phyloP scores from a whole-genome alignment of 768 basidiomycete genomes.

The Mrakia frigida region DNA sequence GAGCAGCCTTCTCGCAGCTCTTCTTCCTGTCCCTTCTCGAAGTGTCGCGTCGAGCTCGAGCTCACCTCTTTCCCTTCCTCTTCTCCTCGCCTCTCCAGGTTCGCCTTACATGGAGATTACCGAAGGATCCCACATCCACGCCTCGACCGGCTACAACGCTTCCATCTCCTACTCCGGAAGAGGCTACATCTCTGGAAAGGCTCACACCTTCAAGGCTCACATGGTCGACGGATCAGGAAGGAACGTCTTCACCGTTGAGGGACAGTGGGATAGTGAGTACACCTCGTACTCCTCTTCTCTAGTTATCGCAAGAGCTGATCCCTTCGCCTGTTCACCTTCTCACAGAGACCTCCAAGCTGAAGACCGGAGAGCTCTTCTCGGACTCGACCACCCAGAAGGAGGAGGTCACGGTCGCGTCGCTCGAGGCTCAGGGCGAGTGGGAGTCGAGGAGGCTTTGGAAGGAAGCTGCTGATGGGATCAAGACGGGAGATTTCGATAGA shows the following conservation, averaged over 20 bases:
- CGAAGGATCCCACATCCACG: constrained; percentile 73
- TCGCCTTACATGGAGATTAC: constrained; percentile 63
- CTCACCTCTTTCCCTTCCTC: neutral
- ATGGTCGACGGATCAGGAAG: constrained; percentile 52
- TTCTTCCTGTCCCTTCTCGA: neutral
- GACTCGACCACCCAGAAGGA: constrained; percentile 68
- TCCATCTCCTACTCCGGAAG: constrained; percentile 36
- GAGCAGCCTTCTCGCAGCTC: neutral
- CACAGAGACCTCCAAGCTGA: constrained; percentile 39
- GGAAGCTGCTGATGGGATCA: constrained; percentile 81
- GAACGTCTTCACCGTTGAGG: constrained; percentile 57
- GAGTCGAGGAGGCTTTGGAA: constrained; percentile 84
- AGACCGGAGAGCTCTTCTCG: constrained; percentile 56
- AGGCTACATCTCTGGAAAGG: constrained; percentile 84
- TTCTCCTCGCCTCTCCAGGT: neutral
- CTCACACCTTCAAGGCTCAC: constrained; percentile 84
- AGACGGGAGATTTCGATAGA: constrained; percentile 84
- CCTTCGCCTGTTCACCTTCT: neutral
- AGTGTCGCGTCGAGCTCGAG: neutral
- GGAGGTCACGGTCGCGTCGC: constrained; percentile 61
- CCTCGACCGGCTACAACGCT: constrained; percentile 57
- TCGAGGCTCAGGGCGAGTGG: constrained; percentile 61
- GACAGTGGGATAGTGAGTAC: constrained; percentile 67
- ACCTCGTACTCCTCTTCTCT: neutral
- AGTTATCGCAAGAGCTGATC: constrained; percentile 2